A percentile compares a stretch with the other conserved stretches of the same genome.
Evolutionary conservation across 2,329 filamentous ascomycete species (phyloP).

Genomic region (Claviceps sp.): DNA sequence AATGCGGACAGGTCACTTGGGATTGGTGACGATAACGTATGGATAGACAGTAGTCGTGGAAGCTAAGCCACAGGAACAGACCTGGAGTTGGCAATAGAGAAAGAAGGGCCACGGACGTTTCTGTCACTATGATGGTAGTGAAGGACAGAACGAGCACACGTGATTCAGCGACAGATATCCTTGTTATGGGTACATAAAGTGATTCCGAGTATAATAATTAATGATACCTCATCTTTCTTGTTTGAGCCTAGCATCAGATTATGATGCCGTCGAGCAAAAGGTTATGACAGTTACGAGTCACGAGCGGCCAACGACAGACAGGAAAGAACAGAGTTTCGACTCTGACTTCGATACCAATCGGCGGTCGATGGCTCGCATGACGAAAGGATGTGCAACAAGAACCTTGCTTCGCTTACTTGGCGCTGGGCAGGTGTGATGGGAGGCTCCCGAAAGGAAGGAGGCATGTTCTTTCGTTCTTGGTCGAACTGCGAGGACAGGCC

Average conservation of each 20-base stretch:
- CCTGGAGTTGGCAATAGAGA: too few species aligned
- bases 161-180: neutral
- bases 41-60: constrained; percentile 15
- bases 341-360: too few species aligned
- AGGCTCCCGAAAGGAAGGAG: too few species aligned
- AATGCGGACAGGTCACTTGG: constrained; percentile 23
- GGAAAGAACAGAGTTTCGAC: neutral
- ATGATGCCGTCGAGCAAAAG: neutral
- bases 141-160: neutral
- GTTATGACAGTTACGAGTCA: neutral
- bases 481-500: neutral
- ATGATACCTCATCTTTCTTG: neutral
- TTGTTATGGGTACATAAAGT: neutral
- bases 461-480: neutral
- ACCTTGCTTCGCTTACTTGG: neutral
- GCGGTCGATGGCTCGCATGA: too few species aligned
- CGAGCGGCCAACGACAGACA: neutral
- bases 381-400: neutral
- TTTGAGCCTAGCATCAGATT: neutral
- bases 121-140: neutral
- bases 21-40: constrained; percentile 27
- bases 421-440: neutral
- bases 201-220: neutral
- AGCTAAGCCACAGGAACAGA: neutral
- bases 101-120: neutral